phyloP scores from a whole-genome alignment of 768 basidiomycete species.

The Clitopilus passeckerianus region DNA sequence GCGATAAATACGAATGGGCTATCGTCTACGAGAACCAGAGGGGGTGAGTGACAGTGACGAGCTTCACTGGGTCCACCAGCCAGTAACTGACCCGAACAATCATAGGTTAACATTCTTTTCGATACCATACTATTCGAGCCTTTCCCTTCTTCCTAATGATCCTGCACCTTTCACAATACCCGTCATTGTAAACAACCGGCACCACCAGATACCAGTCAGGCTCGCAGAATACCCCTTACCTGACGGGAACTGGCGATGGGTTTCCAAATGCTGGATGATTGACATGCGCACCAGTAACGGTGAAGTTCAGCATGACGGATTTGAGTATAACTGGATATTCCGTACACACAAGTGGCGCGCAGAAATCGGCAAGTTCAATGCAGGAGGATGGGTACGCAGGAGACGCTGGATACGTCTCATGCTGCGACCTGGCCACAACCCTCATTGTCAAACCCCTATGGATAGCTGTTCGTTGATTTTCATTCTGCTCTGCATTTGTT shows the following conservation, averaged over 20 bases:
- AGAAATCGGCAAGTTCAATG: slow-evolving; percentile 49
- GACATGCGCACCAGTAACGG: slow-evolving; percentile 79
- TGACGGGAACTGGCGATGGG: slow-evolving; percentile 79
- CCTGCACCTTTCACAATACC: slow-evolving; percentile 73
- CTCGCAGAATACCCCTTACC: slow-evolving; percentile 68
- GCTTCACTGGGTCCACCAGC: not conserved
- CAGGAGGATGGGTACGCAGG: slow-evolving; percentile 72
- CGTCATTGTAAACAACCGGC: slow-evolving; percentile 28
- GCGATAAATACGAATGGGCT: slow-evolving; percentile 71
- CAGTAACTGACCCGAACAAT: not conserved
- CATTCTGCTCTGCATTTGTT: not conserved
- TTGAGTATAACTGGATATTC: slow-evolving; percentile 83
- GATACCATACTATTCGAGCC: slow-evolving; percentile 63
- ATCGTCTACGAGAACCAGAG: slow-evolving; percentile 80
- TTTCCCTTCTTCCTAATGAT: slow-evolving; percentile 66
- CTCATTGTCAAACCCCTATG: not conserved
- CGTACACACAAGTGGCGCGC: slow-evolving; percentile 63
- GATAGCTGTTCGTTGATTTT: not conserved
- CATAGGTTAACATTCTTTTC: slow-evolving; percentile 63
- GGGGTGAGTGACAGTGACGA: slow-evolving; percentile 45
- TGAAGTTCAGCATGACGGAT: slow-evolving; percentile 77
- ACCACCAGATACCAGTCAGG: slow-evolving; percentile 49
- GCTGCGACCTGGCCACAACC: slow-evolving; percentile 53
- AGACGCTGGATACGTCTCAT: slow-evolving; percentile 83
- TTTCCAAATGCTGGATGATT: slow-evolving; percentile 79